Base-by-base conservation (phyloP, 1,284 basidiomycete genomes). In the Ustilago shanxiensis region DNA sequence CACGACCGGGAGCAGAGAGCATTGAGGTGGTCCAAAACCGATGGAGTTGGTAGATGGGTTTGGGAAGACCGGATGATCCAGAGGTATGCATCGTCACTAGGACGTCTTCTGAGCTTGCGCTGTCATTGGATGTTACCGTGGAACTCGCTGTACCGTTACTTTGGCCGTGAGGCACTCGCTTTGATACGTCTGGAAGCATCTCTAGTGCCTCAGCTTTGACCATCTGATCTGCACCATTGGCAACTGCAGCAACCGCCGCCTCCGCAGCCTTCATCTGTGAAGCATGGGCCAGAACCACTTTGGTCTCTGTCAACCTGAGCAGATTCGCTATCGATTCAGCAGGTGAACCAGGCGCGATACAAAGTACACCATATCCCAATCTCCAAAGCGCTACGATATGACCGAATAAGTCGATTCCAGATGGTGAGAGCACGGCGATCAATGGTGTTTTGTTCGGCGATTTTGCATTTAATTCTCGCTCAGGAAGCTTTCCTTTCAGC, bases 81-180 rank as follows among this genome's bases (percentile, higher is more conserved):
- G 88, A 89, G 3, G 90, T 91, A 73, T 91, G 91, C n/a, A 91
- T 86, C 60, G 91, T 88, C 11, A 90, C 88, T 13, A 88, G 86
- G 2, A 88, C 87, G 22, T 89, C 82, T 18, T 85, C 75, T 6
- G 69, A 60, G 18, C 72, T 68, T 2, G 79, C 60, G 5, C 24
- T 41, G 26, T 31, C 29, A 20, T 18, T 33, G 20, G n/a, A 20
- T 14, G 37, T n/a, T 31, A n/a, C 31, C n/a, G 33, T 8, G 9
- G 14, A 2, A 6, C 29, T 20, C 22, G 16, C 28, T 20, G 35
- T 20, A 14, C 31, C 7, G 28, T 55, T 6, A 24, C 14, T 1
- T 18, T 39, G 9, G 54, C 18, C 22, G 57, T 14, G 22, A 60
- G 14, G 3, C 11, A 33, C 31, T 6, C 31, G 28, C 2, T 44